Conservation (phyloP, 495 filamentous ascomycete genomes). For the Tuber microsphaerosporum region DNA sequence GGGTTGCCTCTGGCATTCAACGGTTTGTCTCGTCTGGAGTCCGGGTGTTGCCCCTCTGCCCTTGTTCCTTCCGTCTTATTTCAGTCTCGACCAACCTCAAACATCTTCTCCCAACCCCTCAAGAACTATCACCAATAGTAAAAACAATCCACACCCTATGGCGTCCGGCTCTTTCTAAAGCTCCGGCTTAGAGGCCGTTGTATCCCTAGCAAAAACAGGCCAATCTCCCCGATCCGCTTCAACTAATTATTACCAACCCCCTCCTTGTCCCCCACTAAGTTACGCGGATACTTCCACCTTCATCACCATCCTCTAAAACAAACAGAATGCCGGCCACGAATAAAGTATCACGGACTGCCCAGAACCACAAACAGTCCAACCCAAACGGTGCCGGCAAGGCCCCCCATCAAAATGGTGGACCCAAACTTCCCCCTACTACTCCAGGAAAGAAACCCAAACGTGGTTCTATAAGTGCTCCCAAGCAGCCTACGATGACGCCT, state of each 20-base stretch:
- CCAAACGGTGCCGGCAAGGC: constrained; percentile 44
- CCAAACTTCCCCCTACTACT: constrained; percentile 19
- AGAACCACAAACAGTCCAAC: constrained; percentile 29
- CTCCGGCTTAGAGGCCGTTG: constrained; percentile 40
- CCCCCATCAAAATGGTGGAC: constrained; percentile 28
- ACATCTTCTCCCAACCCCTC: constrained; percentile 12
- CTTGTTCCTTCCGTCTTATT: background rate
- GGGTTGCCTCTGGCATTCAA: background rate
- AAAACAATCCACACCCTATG: constrained; percentile 28
- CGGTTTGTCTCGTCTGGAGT: background rate
- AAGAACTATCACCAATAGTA: constrained; percentile 12
- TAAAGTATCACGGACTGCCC: constrained; percentile 26
- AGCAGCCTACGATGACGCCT: constrained; percentile 41
- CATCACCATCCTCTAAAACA: constrained; percentile 11
- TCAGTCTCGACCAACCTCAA: constrained; percentile 12
- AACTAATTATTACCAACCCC: constrained; percentile 4
- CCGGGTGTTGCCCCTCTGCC: background rate
- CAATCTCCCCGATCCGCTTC: constrained; percentile 15
- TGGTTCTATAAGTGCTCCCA: constrained; percentile 44
- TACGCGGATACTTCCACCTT: constrained; percentile 9
- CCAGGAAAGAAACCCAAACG: constrained; percentile 39
- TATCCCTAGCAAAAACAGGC: constrained; percentile 20
- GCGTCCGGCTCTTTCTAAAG: constrained; percentile 39
- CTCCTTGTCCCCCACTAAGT: constrained; percentile 7
- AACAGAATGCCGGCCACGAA: constrained; percentile 28